phyloP scores from a whole-genome alignment of 2,329 filamentous ascomycete species.

The Colletotrichum sp. region DNA sequence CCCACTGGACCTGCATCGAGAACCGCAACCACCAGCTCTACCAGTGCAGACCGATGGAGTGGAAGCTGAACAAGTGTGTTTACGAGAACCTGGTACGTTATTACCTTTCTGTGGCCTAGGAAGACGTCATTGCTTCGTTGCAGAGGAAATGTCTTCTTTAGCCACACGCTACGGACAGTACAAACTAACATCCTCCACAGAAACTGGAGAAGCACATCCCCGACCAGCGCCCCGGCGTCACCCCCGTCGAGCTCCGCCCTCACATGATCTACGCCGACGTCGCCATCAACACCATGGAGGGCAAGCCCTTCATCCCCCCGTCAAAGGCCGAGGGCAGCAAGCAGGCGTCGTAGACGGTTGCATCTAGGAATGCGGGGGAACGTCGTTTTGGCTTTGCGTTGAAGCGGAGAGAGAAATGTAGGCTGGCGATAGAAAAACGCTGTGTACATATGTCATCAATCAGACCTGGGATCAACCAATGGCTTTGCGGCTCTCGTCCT shows the following conservation, averaged over 20 bases:
- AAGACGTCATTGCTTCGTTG: background rate
- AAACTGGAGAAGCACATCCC: constrained; percentile 84
- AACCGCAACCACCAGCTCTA: constrained; percentile 98
- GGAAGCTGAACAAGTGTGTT: constrained; percentile 92
- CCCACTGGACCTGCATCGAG: constrained; percentile 95
- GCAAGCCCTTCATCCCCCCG: constrained; percentile 45
- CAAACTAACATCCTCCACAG: constrained; percentile 42
- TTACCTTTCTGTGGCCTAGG: no score
- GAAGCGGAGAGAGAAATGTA: constrained; percentile 8
- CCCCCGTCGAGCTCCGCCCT: constrained; percentile 75
- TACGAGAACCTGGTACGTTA: constrained; percentile 90
- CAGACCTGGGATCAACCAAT: constrained; percentile 16
- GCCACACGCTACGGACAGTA: no score
- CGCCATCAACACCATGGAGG: constrained; percentile 45
- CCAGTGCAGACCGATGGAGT: constrained; percentile 89
- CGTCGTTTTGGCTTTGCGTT: background rate
- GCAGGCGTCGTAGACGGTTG: constrained; percentile 17
- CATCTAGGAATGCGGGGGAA: background rate
- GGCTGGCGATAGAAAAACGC: constrained; percentile 20
- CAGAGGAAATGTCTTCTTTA: no score
- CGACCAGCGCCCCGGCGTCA: constrained; percentile 71
- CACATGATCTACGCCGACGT: constrained; percentile 66
- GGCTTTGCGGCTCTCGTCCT: background rate
- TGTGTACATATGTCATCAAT: constrained; percentile 26
- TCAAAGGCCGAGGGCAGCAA: constrained; percentile 22